Evolutionary conservation across 305 asterid species (phyloP), one percentile per base, ranked within the genome.

Genomic region (Fraxinus sp.): DNA sequence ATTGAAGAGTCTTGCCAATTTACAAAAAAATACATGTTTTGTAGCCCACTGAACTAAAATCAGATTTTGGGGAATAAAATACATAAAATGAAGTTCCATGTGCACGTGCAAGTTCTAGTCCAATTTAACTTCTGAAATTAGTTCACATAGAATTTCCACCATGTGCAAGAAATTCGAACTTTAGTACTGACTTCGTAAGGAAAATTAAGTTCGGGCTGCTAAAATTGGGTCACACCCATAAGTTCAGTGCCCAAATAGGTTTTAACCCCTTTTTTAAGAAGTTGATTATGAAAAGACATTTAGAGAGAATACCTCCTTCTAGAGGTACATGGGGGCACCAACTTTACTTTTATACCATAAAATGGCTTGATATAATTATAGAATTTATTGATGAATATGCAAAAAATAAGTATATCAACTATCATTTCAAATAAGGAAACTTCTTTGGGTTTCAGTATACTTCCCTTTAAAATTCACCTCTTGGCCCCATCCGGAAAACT

Each of bases 331-430:
- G 57, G 79, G 36, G 66, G 39, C 33, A 22, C 22, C 5, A 32
- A 77, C 28, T 75, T 3, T 68, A 77, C 2, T 37, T 22, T 70
- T 80, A 26, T 62, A 82, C 77, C 85, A 78, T 70, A 32, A 30
- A 32, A 13, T 70, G 41, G 41, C 75, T 28, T 30, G 41, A 70
- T 73, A 77, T 71, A 18, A 16, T 28, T 13, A 24, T 59, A n/a
- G 18, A 59, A 75, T 64, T 64, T 76, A 30, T 22, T 39, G 62
- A 37, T 78, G 8, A 59, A n/a, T 26, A 35, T 59, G 66, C 68
- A 32, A 18, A 78, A 20, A 76, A 14, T 55, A 18, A 16, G 80
- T 18, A 77, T 55, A 11, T 36, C 49, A 59, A 71, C 62, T 77
- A 66, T 77, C 74, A 32, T 14, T 75, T 46, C 59, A 49, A 13